Percentiles rank a stretch among this genome's conserved stretches.
phyloP scores from a whole-genome alignment of 164 flowering plant genomes.

The Vitis riparia region DNA sequence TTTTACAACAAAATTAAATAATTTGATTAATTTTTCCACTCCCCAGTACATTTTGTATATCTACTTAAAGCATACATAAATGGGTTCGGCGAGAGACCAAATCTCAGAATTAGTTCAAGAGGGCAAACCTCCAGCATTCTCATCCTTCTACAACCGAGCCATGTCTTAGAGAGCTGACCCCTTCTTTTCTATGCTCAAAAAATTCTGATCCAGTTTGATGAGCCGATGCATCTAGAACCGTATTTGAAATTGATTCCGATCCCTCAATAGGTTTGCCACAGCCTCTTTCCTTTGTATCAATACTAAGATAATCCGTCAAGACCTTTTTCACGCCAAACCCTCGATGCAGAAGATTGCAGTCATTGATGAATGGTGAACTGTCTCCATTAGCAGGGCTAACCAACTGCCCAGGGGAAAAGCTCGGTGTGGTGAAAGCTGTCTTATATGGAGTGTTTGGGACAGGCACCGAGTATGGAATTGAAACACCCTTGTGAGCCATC shows the following conservation, averaged over 20 bases:
- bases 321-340: slow-evolving; percentile 49
- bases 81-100: not conserved
- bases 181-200: slow-evolving; percentile 7
- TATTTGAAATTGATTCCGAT: slow-evolving; percentile 14
- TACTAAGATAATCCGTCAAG: slow-evolving; percentile 45
- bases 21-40: not conserved
- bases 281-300: slow-evolving; percentile 32
- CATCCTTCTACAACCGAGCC: slow-evolving; percentile 4
- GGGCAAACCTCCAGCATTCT: no score
- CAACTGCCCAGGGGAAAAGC: slow-evolving; percentile 39
- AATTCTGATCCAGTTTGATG: slow-evolving; percentile 10
- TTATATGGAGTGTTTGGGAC: slow-evolving; percentile 40
- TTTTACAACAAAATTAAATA: no score
- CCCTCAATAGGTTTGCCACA: slow-evolving; percentile 6
- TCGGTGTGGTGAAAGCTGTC: slow-evolving; percentile 44
- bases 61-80: not conserved
- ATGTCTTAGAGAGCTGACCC: slow-evolving; percentile 3
- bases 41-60: not conserved
- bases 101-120: not conserved
- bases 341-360: slow-evolving; percentile 30
- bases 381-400: slow-evolving; percentile 37
- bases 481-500: slow-evolving; percentile 30
- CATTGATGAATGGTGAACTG: slow-evolving; percentile 26
- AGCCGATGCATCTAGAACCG: not conserved
- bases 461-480: slow-evolving; percentile 32